phyloP scores from a whole-genome alignment of 1,284 basidiomycete genomes.

The Schizophyllum amplum region DNA sequence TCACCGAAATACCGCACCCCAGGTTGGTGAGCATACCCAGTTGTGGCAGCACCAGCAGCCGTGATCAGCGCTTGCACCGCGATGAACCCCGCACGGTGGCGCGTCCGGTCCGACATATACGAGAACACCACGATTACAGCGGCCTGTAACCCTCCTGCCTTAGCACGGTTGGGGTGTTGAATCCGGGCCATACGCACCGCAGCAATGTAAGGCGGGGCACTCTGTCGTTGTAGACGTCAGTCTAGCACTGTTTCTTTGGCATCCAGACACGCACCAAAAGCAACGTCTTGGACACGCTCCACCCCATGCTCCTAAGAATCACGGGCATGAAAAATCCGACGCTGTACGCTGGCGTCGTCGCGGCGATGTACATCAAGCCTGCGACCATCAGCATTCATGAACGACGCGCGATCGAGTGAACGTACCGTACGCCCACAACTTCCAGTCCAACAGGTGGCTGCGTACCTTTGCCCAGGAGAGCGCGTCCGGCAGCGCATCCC shows the following conservation, averaged over 20 bases:
- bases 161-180: not conserved
- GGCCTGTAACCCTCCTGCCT: conserved; percentile 19
- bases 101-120: conserved; percentile 36
- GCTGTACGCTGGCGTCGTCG: conserved; percentile 34
- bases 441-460: conserved; percentile 34
- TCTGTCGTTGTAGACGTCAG: conserved; percentile 18
- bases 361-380: conserved; percentile 32
- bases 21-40: conserved; percentile 26
- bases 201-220: conserved; percentile 38
- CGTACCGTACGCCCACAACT: conserved; percentile 34
- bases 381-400: conserved; percentile 1
- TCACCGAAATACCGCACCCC: conserved; percentile 34
- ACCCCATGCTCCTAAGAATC: conserved; percentile 37
- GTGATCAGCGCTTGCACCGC: conserved; percentile 31
- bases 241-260: not conserved
- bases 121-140: conserved; percentile 32
- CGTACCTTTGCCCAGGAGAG: conserved; percentile 30
- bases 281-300: conserved; percentile 30
- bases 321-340: conserved; percentile 37
- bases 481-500: conserved; percentile 34
- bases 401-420: conserved; percentile 4
- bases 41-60: conserved; percentile 30
- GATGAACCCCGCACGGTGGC: conserved; percentile 31
- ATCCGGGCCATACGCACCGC: conserved; percentile 23
- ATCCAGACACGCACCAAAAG: conserved; percentile 25